Percentiles rank a stretch among this genome's conserved stretches.
phyloP scores from a whole-genome alignment of 805 yeast species.

The Starmerella powellii region DNA sequence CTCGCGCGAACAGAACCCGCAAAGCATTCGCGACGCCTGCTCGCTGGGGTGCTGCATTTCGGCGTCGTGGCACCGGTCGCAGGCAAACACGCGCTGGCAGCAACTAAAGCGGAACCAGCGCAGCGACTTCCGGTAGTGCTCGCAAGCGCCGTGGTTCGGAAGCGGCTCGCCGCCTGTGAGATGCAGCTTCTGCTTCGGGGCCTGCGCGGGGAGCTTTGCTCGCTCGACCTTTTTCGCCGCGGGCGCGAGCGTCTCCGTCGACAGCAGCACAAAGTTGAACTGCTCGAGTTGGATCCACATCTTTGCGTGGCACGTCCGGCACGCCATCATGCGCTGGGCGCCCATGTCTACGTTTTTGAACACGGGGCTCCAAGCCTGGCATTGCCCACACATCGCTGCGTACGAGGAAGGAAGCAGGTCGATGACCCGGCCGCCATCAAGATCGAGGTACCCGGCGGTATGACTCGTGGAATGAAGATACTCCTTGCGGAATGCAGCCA shows the following conservation, averaged over 20 bases:
- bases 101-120: slow-evolving; percentile 37
- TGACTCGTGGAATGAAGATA: slow-evolving; percentile 27
- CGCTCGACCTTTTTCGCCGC: slow-evolving; percentile 10
- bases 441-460: slow-evolving; percentile 31
- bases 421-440: slow-evolving; percentile 30
- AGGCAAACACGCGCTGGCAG: slow-evolving; percentile 34
- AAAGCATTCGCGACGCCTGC: slow-evolving; percentile 33
- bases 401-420: slow-evolving; percentile 31
- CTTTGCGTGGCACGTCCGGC: slow-evolving; percentile 31
- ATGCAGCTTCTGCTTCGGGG: slow-evolving; percentile 24
- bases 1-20: slow-evolving; percentile 35
- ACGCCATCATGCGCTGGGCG: slow-evolving; percentile 25
- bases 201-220: slow-evolving; percentile 14
- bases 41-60: slow-evolving; percentile 30
- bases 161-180: slow-evolving; percentile 31
- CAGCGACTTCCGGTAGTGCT: slow-evolving; percentile 32
- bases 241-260: slow-evolving; percentile 24
- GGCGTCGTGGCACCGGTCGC: slow-evolving; percentile 34
- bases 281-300: slow-evolving; percentile 28
- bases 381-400: slow-evolving; percentile 30
- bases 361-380: slow-evolving; percentile 27
- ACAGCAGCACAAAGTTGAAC: slow-evolving; percentile 27
- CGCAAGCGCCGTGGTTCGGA: slow-evolving; percentile 32
- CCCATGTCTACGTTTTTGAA: slow-evolving; percentile 29
- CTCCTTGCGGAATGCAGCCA: slow-evolving; percentile 31